These are phyloP conservation scores for Fraxinus excelsior DNA, from an alignment of 257 asterid species.

Conservation along the genomic window DNA sequence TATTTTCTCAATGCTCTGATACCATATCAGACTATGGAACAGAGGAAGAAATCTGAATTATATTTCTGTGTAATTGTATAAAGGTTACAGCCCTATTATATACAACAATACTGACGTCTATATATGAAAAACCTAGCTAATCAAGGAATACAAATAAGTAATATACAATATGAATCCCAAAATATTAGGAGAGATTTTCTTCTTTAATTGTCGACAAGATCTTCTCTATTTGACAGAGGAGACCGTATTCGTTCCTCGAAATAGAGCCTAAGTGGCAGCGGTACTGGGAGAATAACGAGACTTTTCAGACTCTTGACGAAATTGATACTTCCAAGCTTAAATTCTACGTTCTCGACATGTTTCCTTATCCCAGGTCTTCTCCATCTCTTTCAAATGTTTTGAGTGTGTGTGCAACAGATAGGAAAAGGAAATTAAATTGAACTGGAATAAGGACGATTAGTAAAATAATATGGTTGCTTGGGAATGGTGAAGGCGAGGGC, in stretches of 20 bases:
- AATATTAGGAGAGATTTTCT: no score
- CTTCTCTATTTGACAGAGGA: no score
- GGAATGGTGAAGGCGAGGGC: not conserved
- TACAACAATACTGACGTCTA: no score
- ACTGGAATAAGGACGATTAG: not conserved
- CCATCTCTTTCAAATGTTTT: not conserved
- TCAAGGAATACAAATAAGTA: no score
- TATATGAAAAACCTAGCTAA: no score
- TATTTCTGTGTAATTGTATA: no score
- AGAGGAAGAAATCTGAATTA: no score
- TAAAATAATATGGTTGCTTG: not conserved
- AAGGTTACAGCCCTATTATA: no score
- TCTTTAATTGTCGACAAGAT: no score
- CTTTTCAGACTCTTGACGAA: constrained; percentile 84
- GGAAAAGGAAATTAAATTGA: not conserved
- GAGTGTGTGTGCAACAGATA: not conserved
- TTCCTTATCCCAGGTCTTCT: constrained; percentile 89
- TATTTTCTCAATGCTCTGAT: no score
- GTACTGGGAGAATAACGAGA: constrained; percentile 78
- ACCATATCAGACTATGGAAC: no score
- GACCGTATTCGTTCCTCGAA: constrained; percentile 83
- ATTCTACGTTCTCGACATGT: constrained; percentile 96
- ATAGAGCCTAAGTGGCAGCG: constrained; percentile 88
- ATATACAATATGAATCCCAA: no score
- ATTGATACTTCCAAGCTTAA: constrained; percentile 89